Base-by-base conservation (phyloP, 306 rosid genomes). In the Medicago arabica region DNA sequence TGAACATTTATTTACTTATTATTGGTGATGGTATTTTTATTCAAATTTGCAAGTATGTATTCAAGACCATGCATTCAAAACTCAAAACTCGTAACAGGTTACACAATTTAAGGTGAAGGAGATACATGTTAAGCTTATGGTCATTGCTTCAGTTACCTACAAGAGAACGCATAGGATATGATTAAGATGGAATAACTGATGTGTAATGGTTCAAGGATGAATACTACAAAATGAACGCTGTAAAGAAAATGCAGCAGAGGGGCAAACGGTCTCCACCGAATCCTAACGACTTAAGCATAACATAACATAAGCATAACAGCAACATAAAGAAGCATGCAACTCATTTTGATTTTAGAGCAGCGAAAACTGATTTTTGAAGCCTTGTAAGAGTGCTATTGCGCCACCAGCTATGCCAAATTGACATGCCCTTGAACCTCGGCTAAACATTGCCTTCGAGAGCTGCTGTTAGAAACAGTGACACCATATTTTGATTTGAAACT, bases 391-490 rank as follows among this genome's bases (percentile, higher is more conserved):
- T 14, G 19, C 17, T 7, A 49, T 3, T 49, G 16, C 16, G 6
- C 18, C 19, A 7, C 57, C 21, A 16, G 21, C 21, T 6, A 51
- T n/a, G 58, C 16, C 19, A 16, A 6, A n/a, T 16, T 51, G 18
- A n/a, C 57, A 50, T 50, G n/a, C n/a, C 19, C 23, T 17, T 16
- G 9, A 51, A 51, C 23, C 23, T 51, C 50, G 8, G 58, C 10
- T 16, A 51, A 51, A 16, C 6, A 16, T 6, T n/a, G 58, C 23
- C 58, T 51, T 51, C 28, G 13, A 23, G 15, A 64, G 68, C 69
- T 77, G 62, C 28, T 49, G 40, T 38, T 50, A 50, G 8, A 64
- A 61, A 61, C 47, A 46, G 50, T 4, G 49, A 25, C 63, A 17
- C 18, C 15, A 53, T 51, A 58, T 18, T 3, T 13, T 18, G 61